These are phyloP conservation scores for Oryza meyeriana DNA, from an alignment of 176 grass and related monocot genomes.

Conservation along the genomic window DNA sequence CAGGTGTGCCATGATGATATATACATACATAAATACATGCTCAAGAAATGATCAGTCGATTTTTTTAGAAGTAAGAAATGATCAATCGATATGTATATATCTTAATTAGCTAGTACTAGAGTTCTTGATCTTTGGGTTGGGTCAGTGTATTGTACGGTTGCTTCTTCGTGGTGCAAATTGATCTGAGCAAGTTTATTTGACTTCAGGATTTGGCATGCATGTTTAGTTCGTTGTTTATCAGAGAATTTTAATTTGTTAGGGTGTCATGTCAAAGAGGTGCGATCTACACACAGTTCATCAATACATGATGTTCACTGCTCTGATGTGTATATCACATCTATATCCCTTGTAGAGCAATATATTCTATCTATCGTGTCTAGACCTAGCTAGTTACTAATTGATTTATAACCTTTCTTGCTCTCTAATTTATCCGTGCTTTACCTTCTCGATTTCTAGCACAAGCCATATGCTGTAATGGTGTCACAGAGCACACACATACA, in stretches of 20 bases:
- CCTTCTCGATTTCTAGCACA: conserved; percentile 15
- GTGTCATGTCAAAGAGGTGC: conserved; percentile 43
- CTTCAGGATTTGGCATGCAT: conserved; percentile 16
- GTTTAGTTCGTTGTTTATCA: conserved; percentile 21
- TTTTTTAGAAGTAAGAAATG: too few relatives aligned
- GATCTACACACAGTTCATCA: conserved; percentile 2
- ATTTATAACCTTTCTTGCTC: conserved; percentile 38
- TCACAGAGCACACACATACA: neutral
- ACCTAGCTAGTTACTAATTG: neutral
- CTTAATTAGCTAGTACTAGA: neutral
- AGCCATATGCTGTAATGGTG: conserved; percentile 16
- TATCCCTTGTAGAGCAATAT: conserved; percentile 39
- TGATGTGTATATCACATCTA: conserved; percentile 46
- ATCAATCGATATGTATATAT: neutral
- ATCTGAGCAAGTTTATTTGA: conserved; percentile 26
- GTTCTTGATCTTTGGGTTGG: neutral
- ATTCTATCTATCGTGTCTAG: conserved; percentile 5
- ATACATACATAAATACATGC: neutral
- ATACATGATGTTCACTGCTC: conserved; percentile 8
- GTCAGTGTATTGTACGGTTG: neutral
- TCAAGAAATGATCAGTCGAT: neutral
- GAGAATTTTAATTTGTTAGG: conserved; percentile 53
- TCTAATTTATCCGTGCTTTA: conserved; percentile 32
- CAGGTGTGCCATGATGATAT: conserved; percentile 49
- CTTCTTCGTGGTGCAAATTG: neutral